Base-by-base conservation (phyloP, 192 early-diverging fungal species). In the Backusella macrospora region DNA sequence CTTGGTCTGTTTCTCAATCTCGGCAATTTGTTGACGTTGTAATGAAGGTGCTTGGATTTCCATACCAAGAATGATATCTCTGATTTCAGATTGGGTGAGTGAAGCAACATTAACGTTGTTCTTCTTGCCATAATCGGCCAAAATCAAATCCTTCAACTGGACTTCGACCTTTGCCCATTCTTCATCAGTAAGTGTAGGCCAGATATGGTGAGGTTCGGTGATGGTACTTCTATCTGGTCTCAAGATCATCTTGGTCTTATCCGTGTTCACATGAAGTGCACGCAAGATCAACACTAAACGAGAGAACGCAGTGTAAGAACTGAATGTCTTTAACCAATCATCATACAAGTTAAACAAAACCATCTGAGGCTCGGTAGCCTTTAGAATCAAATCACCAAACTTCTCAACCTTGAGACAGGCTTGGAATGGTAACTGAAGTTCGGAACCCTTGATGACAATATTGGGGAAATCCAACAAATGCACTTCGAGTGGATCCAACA, bases 1-100 rank as follows among this genome's bases (percentile, higher is more conserved):
- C 76, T 92, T 89, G 34, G 94, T 89, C 78, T 98, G 94, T 89
- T 98, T 98, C 78, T 98, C 96, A 78, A 98, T 96, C 81, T 99
- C 96, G 21, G 96, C 96, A 83, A 98, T 95, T 83, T 98, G 94
- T 82, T 98, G 96, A 43, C 98, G 89, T 85, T 97, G 94, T 62
- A 93, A 84, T 47, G 95, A 97, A 29, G 98, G 98, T 64, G 98
- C 98, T 37, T 94, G 92, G 76, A 99, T 99, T 80, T 98, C 96
- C 98, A 99, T 99, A 76, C 98, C 98, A 70, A 99, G 87, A 72
- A 99, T 98, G 65, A 99, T 95, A 82, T 99, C 98, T 72, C 98
- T 92, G 72, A 99, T 95, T 88, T 99, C 98, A 5, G 96, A 96
- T 43, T 92, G 90, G 0, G 98, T 99, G 43, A 99, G 87, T 45